Evolutionary conservation across 2,329 filamentous ascomycete species (phyloP).

Genomic region (Monilinia laxa): DNA sequence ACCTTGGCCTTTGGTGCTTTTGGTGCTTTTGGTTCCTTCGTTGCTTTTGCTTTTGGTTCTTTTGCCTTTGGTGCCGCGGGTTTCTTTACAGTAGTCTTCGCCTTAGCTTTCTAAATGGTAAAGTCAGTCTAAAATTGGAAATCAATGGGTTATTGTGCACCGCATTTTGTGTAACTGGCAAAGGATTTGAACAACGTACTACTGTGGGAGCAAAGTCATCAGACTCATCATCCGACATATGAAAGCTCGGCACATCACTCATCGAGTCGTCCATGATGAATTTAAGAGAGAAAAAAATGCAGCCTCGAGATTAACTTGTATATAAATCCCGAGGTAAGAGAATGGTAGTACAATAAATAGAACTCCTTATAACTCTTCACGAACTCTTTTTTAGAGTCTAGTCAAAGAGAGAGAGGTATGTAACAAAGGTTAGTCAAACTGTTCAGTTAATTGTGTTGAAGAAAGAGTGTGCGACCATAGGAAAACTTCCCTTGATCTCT

Average conservation of each 20-base stretch:
- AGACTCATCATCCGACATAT: constrained; percentile 53
- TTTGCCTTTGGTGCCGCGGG: constrained; percentile 47
- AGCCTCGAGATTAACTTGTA: not conserved
- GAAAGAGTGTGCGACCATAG: constrained; percentile 19
- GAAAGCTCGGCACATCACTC: constrained; percentile 61
- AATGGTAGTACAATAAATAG: constrained; percentile 21
- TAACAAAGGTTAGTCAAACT: not conserved
- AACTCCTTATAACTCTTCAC: not conserved
- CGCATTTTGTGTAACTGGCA: constrained; percentile 17
- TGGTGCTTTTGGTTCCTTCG: constrained; percentile 49
- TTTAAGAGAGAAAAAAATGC: constrained; percentile 12
- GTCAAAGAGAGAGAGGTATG: not conserved
- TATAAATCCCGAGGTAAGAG: constrained; percentile 2
- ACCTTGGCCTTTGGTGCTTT: constrained; percentile 33
- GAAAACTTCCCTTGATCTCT: constrained; percentile 8
- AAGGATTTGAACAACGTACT: constrained; percentile 44
- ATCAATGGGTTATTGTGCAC: not conserved
- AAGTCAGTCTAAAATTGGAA: not conserved
- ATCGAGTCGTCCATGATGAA: constrained; percentile 38
- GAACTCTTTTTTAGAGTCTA: not conserved
- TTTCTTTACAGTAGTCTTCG: constrained; percentile 50
- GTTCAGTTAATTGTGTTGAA: not conserved
- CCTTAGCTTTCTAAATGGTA: constrained; percentile 53
- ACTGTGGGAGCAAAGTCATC: constrained; percentile 58
- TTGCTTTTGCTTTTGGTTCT: constrained; percentile 46